Evolutionary conservation across 2,329 filamentous ascomycete genomes (phyloP).

Genomic region (Fonsecaea pedrosoi): DNA sequence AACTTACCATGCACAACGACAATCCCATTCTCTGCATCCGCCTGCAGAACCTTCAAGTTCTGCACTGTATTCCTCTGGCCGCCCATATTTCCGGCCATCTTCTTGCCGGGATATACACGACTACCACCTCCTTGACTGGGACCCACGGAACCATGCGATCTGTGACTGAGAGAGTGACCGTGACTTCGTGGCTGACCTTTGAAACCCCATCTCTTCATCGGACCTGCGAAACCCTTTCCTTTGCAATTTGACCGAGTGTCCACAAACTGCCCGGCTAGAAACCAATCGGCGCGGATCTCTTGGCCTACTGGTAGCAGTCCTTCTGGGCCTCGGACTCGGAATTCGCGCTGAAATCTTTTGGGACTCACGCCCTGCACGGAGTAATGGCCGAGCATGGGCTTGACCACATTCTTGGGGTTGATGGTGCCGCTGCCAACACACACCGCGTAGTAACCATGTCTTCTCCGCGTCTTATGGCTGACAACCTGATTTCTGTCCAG

Average conservation of each 20-base stretch:
- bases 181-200: conserved; percentile 87
- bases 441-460: conserved; percentile 92
- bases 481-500: conserved; percentile 91
- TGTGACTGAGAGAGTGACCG: conserved; percentile 93
- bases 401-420: conserved; percentile 76
- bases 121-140: conserved; percentile 91
- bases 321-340: conserved; percentile 75
- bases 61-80: conserved; percentile 86
- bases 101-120: conserved; percentile 92
- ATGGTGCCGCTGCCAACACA: conserved; percentile 83
- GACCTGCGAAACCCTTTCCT: conserved; percentile 94
- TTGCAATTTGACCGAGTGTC: conserved; percentile 80
- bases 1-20: conserved; percentile 80
- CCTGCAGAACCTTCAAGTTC: conserved; percentile 86
- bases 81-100: conserved; percentile 97
- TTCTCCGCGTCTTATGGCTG: conserved; percentile 78
- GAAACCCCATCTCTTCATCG: conserved; percentile 96
- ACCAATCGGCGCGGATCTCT: conserved; percentile 84
- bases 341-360: conserved; percentile 84
- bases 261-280: conserved; percentile 86
- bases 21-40: conserved; percentile 84
- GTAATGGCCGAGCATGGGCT: conserved; percentile 86
- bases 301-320: conserved; percentile 79
- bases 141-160: conserved; percentile 87
- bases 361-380: conserved; percentile 80